phyloP scores from a whole-genome alignment of 2,329 filamentous ascomycete genomes.

The Periconia digitata region DNA sequence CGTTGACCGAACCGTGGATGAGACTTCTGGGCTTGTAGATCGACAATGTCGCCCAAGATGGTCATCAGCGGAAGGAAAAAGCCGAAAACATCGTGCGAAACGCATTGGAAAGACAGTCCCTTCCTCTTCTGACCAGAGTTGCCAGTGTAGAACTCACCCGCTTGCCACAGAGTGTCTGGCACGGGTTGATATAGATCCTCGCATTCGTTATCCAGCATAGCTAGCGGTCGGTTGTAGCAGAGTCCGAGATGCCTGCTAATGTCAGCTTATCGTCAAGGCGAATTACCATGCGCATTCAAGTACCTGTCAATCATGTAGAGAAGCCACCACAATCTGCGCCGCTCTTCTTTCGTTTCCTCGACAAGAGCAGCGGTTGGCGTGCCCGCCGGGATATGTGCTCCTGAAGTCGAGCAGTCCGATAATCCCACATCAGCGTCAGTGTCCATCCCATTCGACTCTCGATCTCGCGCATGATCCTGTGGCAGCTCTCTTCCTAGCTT shows the following conservation, averaged over 20 bases:
- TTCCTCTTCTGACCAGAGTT: slow-evolving; percentile 46
- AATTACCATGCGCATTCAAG: neutral
- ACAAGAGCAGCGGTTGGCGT: slow-evolving; percentile 38
- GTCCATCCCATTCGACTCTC: slow-evolving; percentile 27
- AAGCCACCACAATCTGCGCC: slow-evolving; percentile 90
- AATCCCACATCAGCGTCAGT: slow-evolving; percentile 43
- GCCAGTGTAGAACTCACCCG: slow-evolving; percentile 69
- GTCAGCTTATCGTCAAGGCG: neutral
- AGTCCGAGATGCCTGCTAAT: slow-evolving; percentile 72
- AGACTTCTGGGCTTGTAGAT: slow-evolving; percentile 84
- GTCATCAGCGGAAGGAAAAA: slow-evolving; percentile 93
- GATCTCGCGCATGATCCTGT: slow-evolving; percentile 50
- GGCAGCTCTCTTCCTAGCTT: slow-evolving; percentile 86
- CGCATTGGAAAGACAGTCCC: slow-evolving; percentile 79
- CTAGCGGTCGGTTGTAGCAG: slow-evolving; percentile 87
- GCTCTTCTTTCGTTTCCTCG: slow-evolving; percentile 70
- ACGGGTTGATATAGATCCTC: slow-evolving; percentile 80
- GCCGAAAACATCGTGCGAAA: slow-evolving; percentile 84
- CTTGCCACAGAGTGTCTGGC: slow-evolving; percentile 82
- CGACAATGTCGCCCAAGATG: slow-evolving; percentile 88
- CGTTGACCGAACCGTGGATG: slow-evolving; percentile 80
- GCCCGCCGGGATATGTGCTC: slow-evolving; percentile 24
- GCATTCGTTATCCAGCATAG: slow-evolving; percentile 80
- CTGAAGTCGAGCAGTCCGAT: slow-evolving; percentile 31
- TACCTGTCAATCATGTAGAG: slow-evolving; percentile 76